Evolutionary conservation across 805 yeast species (phyloP).

Genomic region (Wickerhamiella sergipiensis): DNA sequence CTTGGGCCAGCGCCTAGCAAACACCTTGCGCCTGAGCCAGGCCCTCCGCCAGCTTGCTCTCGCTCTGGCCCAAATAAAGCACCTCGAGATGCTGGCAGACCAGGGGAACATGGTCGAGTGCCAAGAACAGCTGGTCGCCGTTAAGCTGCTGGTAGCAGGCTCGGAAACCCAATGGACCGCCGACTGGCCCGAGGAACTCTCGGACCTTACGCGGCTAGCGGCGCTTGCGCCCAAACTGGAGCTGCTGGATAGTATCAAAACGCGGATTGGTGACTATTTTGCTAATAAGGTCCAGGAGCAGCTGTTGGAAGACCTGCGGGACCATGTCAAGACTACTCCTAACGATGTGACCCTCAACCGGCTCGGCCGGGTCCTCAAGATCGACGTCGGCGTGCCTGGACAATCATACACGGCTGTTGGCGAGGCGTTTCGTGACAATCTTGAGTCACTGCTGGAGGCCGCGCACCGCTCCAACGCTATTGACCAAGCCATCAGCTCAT

Average conservation of each 20-base stretch:
- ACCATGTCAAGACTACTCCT: constrained; percentile 40
- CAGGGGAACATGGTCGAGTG: constrained; percentile 37
- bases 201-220: constrained; percentile 1
- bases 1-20: not conserved
- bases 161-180: constrained; percentile 29
- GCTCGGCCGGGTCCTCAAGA: constrained; percentile 24
- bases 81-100: constrained; percentile 34
- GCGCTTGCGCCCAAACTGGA: constrained; percentile 3
- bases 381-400: constrained; percentile 26
- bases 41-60: constrained; percentile 40
- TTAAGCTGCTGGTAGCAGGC: constrained; percentile 34
- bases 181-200: not conserved
- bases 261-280: constrained; percentile 45
- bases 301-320: constrained; percentile 47
- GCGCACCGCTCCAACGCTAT: constrained; percentile 50
- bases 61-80: constrained; percentile 33
- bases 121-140: constrained; percentile 41
- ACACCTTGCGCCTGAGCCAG: constrained; percentile 33
- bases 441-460: constrained; percentile 39
- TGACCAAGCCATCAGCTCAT: constrained; percentile 44
- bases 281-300: constrained; percentile 41
- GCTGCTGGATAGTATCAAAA: not conserved
- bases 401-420: constrained; percentile 16
- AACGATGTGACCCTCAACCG: constrained; percentile 38
- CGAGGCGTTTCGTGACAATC: constrained; percentile 10